These are phyloP conservation scores for Teunomyces stri DNA, from an alignment of 805 yeast genomes.

Conservation along the genomic window DNA sequence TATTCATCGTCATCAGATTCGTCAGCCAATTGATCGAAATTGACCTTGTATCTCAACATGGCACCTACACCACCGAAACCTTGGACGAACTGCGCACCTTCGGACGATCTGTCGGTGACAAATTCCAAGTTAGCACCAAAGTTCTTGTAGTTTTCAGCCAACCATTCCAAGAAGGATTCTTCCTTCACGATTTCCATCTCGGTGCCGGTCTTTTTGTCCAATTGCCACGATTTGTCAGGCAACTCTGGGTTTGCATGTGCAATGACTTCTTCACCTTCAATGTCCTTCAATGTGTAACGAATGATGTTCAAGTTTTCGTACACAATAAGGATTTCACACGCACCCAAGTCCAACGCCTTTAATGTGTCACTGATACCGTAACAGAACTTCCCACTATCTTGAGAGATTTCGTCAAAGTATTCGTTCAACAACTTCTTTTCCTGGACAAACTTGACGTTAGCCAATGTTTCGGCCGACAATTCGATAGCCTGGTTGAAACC, in stretches of 20 bases:
- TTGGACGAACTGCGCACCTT: slow-evolving; percentile 96
- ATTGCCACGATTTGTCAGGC: slow-evolving; percentile 69
- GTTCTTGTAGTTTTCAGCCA: slow-evolving; percentile 92
- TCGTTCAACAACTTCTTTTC: slow-evolving; percentile 91
- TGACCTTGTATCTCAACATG: slow-evolving; percentile 89
- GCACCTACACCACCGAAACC: slow-evolving; percentile 99
- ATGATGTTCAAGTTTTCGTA: slow-evolving; percentile 85
- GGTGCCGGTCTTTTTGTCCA: slow-evolving; percentile 82
- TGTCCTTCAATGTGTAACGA: slow-evolving; percentile 80
- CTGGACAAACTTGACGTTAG: slow-evolving; percentile 96
- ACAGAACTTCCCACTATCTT: slow-evolving; percentile 96
- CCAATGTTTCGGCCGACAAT: slow-evolving; percentile 92
- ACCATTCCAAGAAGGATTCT: slow-evolving; percentile 89
- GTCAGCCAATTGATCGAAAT: slow-evolving; percentile 91
- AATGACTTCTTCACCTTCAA: slow-evolving; percentile 74
- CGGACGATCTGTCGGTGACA: slow-evolving; percentile 93
- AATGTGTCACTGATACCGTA: slow-evolving; percentile 96
- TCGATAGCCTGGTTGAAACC: slow-evolving; percentile 99
- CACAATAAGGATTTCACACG: slow-evolving; percentile 89
- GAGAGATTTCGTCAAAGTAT: slow-evolving; percentile 96
- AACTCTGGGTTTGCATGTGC: slow-evolving; percentile 71
- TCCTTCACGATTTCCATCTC: slow-evolving; percentile 91
- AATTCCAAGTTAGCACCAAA: slow-evolving; percentile 96
- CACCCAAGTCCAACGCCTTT: slow-evolving; percentile 94
- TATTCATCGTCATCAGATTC: slow-evolving; percentile 84